These are phyloP conservation scores for Fusarium sp. DNA, from an alignment of 2,329 filamentous ascomycete species.

Conservation along the genomic window DNA sequence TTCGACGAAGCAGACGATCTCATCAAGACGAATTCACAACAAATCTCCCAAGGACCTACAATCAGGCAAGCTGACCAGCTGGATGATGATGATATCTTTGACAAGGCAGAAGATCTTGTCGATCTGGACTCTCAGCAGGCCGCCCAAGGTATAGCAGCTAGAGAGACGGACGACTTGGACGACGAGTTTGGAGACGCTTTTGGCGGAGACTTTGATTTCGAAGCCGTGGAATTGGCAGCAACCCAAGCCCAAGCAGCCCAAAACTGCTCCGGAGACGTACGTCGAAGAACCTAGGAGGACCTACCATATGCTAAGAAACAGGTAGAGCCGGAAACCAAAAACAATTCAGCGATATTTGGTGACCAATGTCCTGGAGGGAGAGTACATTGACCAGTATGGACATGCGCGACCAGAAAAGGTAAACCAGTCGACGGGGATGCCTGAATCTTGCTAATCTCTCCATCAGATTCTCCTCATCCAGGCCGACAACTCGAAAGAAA, in stretches of 20 bases:
- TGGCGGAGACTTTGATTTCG: slow-evolving; percentile 80
- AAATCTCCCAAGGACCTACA: slow-evolving; percentile 19
- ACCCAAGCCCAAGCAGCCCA: slow-evolving; percentile 75
- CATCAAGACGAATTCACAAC: slow-evolving; percentile 36
- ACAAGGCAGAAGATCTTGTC: slow-evolving; percentile 53
- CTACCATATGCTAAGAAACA: slow-evolving; percentile 67
- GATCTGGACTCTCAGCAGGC: slow-evolving; percentile 35
- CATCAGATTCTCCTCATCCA: slow-evolving; percentile 80
- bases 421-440: slow-evolving; percentile 35
- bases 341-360: slow-evolving; percentile 89
- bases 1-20: slow-evolving; percentile 57
- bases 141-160: slow-evolving; percentile 14
- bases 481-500: slow-evolving; percentile 73
- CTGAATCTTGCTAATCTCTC: slow-evolving; percentile 27
- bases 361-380: slow-evolving; percentile 74
- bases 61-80: slow-evolving; percentile 9
- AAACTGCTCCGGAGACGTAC: slow-evolving; percentile 50
- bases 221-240: slow-evolving; percentile 76
- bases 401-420: slow-evolving; percentile 76
- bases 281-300: slow-evolving; percentile 44
- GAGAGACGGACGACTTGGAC: slow-evolving; percentile 25
- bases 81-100: slow-evolving; percentile 52
- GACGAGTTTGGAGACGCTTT: slow-evolving; percentile 56
- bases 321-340: slow-evolving; percentile 73
- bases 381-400: slow-evolving; percentile 72